Conservation (phyloP, 129 eudicot genomes). For the Logfia minima region DNA sequence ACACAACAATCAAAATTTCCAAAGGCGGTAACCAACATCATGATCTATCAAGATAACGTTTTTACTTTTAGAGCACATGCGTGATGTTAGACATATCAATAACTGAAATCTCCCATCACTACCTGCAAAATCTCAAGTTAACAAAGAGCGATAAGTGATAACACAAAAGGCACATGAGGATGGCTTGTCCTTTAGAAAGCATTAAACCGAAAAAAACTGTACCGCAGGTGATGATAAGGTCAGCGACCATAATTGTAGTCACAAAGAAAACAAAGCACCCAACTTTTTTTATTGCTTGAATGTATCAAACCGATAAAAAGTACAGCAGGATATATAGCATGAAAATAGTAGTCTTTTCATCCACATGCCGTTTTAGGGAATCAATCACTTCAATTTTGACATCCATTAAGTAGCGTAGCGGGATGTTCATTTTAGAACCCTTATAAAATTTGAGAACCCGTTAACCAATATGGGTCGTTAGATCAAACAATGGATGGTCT, state of each 20-base stretch:
- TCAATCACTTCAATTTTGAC: not conserved
- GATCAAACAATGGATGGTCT: too few relatives aligned
- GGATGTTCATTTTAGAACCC: too few relatives aligned
- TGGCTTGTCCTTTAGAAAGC: conserved; percentile 25
- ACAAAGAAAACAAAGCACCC: conserved; percentile 22
- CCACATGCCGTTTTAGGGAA: conserved; percentile 23
- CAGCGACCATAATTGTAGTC: conserved; percentile 17
- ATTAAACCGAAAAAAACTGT: conserved; percentile 19
- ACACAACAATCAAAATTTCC: conserved; percentile 14
- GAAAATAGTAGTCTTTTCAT: conserved; percentile 18
- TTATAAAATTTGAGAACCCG: too few relatives aligned
- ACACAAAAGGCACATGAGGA: conserved; percentile 34
- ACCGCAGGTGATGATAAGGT: not conserved
- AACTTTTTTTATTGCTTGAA: conserved; percentile 9
- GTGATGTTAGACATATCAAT: conserved; percentile 30
- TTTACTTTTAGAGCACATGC: conserved; percentile 34
- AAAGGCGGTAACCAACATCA: conserved; percentile 8
- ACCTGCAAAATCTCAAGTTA: conserved; percentile 31
- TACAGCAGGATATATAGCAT: conserved; percentile 6
- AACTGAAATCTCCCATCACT: conserved; percentile 17
- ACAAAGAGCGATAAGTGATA: conserved; percentile 22
- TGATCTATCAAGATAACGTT: conserved; percentile 1
- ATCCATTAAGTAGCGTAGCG: not conserved
- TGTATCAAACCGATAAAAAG: conserved; percentile 11
- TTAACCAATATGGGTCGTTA: too few relatives aligned